phyloP scores from a whole-genome alignment of 106 monocot genomes.

The Apostasia shenzhenica region DNA sequence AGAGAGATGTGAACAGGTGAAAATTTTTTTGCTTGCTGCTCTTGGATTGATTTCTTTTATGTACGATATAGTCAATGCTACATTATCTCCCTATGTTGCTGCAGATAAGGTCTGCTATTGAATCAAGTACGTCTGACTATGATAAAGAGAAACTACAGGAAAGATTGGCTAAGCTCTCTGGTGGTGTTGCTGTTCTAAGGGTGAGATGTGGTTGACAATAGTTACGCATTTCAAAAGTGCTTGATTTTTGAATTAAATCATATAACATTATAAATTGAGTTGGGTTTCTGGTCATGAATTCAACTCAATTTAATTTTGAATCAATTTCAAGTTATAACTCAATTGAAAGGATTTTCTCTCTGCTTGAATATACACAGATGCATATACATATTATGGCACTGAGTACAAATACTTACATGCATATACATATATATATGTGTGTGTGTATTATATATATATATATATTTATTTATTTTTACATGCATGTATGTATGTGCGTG shows the following conservation, averaged over 20 bases:
- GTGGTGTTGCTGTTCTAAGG: conserved; percentile 75
- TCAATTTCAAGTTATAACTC: too few relatives aligned
- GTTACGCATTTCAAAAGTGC: neutral
- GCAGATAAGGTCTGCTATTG: conserved; percentile 61
- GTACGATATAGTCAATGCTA: neutral
- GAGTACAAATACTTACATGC: too few relatives aligned
- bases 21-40: conserved; percentile 4
- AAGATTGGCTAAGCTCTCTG: conserved; percentile 67
- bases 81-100: neutral
- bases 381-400: too few relatives aligned
- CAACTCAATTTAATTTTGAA: too few relatives aligned
- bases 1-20: conserved; percentile 87
- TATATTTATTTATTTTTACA: too few relatives aligned
- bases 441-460: too few relatives aligned
- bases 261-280: too few relatives aligned
- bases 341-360: too few relatives aligned
- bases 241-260: neutral
- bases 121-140: conserved; percentile 62
- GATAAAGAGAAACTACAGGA: conserved; percentile 69
- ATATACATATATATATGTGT: too few relatives aligned
- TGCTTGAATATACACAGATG: too few relatives aligned
- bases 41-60: neutral
- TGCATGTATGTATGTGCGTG: too few relatives aligned
- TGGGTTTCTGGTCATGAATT: too few relatives aligned
- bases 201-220: conserved; percentile 13